A percentile compares a stretch with the other conserved stretches of the same genome.
These are phyloP conservation scores for Conidiobolus incongruus DNA, from an alignment of 371 early-diverging fungal species.

Conservation along the genomic window DNA sequence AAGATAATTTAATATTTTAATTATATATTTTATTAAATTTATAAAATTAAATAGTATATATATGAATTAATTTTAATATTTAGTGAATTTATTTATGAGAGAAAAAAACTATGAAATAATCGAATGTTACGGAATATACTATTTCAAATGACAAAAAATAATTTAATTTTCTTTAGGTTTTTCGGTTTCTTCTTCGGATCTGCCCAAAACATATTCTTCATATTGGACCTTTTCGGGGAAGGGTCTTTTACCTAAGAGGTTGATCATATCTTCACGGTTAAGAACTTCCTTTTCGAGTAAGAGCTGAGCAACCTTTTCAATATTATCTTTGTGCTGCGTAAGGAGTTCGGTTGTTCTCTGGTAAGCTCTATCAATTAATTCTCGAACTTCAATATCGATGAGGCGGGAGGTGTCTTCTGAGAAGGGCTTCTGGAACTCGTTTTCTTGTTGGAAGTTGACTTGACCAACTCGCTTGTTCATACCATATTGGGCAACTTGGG, in stretches of 20 bases:
- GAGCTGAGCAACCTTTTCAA: conserved; percentile 81
- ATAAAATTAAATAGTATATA: too few relatives aligned
- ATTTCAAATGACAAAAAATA: too few relatives aligned
- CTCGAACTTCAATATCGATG: conserved; percentile 86
- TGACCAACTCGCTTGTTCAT: conserved; percentile 84
- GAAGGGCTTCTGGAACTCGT: conserved; percentile 84
- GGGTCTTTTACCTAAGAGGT: conserved; percentile 69
- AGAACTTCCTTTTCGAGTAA: conserved; percentile 91
- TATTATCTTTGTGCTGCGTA: conserved; percentile 53
- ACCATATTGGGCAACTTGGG: conserved; percentile 80
- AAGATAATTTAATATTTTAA: too few relatives aligned
- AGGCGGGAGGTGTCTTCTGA: conserved; percentile 83
- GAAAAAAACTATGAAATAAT: too few relatives aligned
- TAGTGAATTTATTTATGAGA: too few relatives aligned
- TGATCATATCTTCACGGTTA: conserved; percentile 84
- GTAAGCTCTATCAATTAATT: conserved; percentile 61
- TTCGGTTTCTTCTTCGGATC: too few relatives aligned
- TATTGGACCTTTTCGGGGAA: conserved; percentile 36
- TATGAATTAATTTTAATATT: too few relatives aligned
- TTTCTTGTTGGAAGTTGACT: conserved; percentile 50
- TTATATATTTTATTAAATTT: too few relatives aligned
- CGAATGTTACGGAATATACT: too few relatives aligned
- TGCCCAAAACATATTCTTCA: conserved; percentile 7
- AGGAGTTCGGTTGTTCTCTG: conserved; percentile 53
- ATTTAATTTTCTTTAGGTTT: too few relatives aligned